These are phyloP conservation scores for Vitis amurensis DNA, from an alignment of 164 flowering plant genomes.

Conservation along the genomic window DNA sequence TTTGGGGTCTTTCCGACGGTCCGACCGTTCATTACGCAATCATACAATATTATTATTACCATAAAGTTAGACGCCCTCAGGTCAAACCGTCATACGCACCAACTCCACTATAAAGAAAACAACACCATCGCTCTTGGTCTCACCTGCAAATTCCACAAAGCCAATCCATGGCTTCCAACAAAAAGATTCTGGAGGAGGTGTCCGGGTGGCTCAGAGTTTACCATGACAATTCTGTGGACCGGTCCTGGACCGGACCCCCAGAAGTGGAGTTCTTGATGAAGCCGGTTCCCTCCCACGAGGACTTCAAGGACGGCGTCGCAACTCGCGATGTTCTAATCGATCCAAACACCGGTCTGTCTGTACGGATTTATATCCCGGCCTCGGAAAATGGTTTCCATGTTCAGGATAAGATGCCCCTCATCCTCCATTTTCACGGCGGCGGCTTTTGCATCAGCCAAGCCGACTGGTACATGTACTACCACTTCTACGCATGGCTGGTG, in stretches of 20 bases:
- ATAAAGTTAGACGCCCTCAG: no score
- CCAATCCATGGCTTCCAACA: neutral
- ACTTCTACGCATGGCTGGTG: neutral
- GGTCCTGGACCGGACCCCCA: conserved; percentile 5
- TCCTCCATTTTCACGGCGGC: conserved; percentile 11
- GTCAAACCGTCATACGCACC: no score
- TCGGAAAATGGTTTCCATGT: neutral
- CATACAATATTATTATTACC: no score
- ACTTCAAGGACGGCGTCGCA: conserved; percentile 6
- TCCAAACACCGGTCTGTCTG: neutral
- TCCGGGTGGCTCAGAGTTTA: conserved; percentile 10
- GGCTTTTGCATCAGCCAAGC: neutral
- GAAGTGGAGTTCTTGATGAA: conserved; percentile 3
- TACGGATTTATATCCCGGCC: conserved; percentile 4
- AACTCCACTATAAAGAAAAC: no score
- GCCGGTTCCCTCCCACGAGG: conserved; percentile 3
- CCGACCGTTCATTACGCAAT: no score
- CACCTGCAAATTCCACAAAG: no score
- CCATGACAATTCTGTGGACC: conserved; percentile 9
- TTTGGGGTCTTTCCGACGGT: no score
- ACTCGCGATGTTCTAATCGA: conserved; percentile 1
- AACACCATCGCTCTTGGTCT: no score
- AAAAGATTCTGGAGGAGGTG: conserved; percentile 2
- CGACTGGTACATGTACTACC: neutral
- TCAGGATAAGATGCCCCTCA: neutral